phyloP scores from a whole-genome alignment of 148 eudicot genomes.

The Fagopyrum esculentum region DNA sequence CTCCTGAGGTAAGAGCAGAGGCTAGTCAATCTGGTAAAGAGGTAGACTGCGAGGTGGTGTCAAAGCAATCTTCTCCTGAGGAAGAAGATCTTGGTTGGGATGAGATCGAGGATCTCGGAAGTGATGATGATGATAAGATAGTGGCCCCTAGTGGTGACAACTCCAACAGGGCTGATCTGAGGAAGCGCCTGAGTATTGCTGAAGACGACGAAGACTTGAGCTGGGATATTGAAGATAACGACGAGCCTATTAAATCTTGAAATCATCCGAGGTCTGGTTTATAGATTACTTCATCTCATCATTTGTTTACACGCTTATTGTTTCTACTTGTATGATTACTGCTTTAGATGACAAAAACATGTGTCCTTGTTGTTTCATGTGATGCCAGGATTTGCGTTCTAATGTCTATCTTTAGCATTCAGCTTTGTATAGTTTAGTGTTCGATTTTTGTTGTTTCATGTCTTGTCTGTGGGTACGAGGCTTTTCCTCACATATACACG shows the following conservation, averaged over 20 bases:
- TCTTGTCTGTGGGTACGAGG: neutral
- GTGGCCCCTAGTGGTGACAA: constrained; percentile 15
- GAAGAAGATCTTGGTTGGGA: constrained; percentile 87
- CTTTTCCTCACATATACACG: neutral
- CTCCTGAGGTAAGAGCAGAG: constrained; percentile 39
- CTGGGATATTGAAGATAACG: constrained; percentile 46
- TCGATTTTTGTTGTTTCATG: neutral
- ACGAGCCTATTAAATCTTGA: constrained; percentile 22
- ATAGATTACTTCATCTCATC: neutral
- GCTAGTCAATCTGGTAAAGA: constrained; percentile 30
- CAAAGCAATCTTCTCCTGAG: constrained; percentile 46
- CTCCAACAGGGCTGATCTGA: constrained; percentile 36
- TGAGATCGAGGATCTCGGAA: constrained; percentile 75
- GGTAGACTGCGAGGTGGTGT: constrained; percentile 52
- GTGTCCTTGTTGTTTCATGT: constrained; percentile 4
- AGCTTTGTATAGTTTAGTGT: neutral
- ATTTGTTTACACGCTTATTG: neutral
- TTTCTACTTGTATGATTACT: neutral
- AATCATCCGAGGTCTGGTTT: neutral
- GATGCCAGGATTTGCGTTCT: neutral
- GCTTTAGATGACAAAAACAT: neutral
- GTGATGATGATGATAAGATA: constrained; percentile 48
- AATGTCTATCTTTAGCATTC: neutral
- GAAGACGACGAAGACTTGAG: constrained; percentile 41
- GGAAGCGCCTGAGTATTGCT: constrained; percentile 37